A percentile compares a stretch with the other conserved stretches of the same genome.
Evolutionary conservation across 306 rosid genomes (phyloP).

Genomic region (Cucurbita maxima): DNA sequence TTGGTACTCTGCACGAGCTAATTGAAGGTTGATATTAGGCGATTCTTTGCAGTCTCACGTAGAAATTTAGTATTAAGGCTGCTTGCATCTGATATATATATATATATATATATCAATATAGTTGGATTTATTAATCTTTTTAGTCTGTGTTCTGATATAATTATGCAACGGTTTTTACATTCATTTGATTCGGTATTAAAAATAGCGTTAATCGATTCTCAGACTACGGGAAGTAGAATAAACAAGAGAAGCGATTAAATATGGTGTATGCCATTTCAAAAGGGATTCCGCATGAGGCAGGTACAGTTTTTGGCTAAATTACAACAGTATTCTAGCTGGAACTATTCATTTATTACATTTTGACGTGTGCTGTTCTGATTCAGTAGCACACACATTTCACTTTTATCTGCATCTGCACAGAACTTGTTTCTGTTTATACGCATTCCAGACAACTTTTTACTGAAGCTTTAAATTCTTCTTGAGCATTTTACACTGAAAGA

Average conservation of each 20-base stretch:
- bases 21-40: neutral
- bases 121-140: neutral
- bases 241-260: neutral
- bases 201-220: neutral
- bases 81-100: neutral
- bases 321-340: neutral
- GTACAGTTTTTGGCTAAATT: neutral
- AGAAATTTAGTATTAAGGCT: neutral
- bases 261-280: neutral
- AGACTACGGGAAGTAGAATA: neutral
- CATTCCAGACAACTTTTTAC: neutral
- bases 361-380: neutral
- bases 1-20: neutral
- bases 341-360: neutral
- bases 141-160: neutral
- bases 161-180: neutral
- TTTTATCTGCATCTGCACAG: neutral
- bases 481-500: neutral
- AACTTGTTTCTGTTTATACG: neutral
- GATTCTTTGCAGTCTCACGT: neutral
- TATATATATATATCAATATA: neutral
- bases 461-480: neutral
- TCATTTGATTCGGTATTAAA: neutral
- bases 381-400: neutral
- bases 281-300: neutral